Base-by-base conservation (phyloP, 441 rosid species). In the Biscutella laevigata region DNA sequence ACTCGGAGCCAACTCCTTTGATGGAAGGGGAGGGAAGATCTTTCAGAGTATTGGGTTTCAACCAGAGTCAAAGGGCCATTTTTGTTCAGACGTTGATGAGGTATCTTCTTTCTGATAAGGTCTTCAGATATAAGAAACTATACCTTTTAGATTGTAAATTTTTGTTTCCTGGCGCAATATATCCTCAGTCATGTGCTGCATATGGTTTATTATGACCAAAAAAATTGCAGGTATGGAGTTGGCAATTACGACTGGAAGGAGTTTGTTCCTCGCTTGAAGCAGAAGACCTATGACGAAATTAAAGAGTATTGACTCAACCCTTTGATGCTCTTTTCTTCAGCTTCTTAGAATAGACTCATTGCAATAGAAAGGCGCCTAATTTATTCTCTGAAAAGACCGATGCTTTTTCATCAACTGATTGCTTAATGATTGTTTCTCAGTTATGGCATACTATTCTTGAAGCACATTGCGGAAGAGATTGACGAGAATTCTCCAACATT, bases 21-120 rank as follows among this genome's bases (percentile, higher is more conserved):
- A 82, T 86, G 82, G 88, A 88, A 73, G 94, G 96, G 34, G 82
- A 82, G 64, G 96, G 94, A 60, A 67, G 68, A 43, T 75, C 84
- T 17, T 70, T 86, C 55, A 76, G 67, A 54, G 92, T 92, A 13
- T 53, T 88, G 26, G 97, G 97, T 29, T 88, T 88, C 71, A 81
- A 69, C 63, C 72, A 74, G 62, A 76, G 36, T 30, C 86, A 86
- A 74, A 84, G 97, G 68, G 77, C 78, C 21, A 68, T 60, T 2
- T 86, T 92, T 75, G 71, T 71, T 6, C 74, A 71, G 43, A 71
- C 77, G 39, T 42, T 84, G 61, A 79, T 81, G 94, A 81, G 95
- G 97, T 92, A 47, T 57, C 55, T 59, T 57, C 12, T 62, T 44
- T 15, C 11, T 40, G 26, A 36, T 41, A 37, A 33, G 49, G 44